A percentile compares a stretch with the other conserved stretches of the same genome.
Conservation (phyloP, 441 rosid genomes). For the Dalechampia spathulata region DNA sequence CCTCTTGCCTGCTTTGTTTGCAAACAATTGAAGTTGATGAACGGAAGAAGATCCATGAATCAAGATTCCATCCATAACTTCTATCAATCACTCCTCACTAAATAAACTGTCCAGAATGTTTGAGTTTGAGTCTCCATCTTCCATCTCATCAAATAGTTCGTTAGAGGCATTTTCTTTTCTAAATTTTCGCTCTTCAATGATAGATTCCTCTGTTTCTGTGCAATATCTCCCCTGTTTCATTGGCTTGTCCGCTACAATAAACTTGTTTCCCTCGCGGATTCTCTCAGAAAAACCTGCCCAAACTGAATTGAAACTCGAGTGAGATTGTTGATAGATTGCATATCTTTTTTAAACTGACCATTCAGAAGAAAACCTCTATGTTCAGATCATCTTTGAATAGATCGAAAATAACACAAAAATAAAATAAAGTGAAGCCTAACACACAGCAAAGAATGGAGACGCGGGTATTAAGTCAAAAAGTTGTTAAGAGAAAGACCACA, state of each 20-base stretch:
- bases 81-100: slow-evolving; percentile 31
- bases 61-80: no score
- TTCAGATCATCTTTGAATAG: background rate
- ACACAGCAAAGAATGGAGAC: background rate
- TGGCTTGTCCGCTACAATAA: slow-evolving; percentile 66
- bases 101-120: slow-evolving; percentile 58
- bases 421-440: background rate
- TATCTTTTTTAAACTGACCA: background rate
- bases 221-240: slow-evolving; percentile 49
- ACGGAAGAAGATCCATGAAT: no score
- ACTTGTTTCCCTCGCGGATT: slow-evolving; percentile 74
- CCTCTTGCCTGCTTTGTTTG: no score
- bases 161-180: slow-evolving; percentile 45
- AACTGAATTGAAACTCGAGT: slow-evolving; percentile 32
- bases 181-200: slow-evolving; percentile 54
- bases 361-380: background rate
- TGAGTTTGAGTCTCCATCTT: slow-evolving; percentile 33
- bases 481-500: background rate
- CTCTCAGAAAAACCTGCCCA: slow-evolving; percentile 97
- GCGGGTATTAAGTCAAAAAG: background rate
- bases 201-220: slow-evolving; percentile 53
- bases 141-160: slow-evolving; percentile 55
- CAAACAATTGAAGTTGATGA: no score
- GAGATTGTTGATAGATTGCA: slow-evolving; percentile 5
- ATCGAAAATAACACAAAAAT: background rate